A percentile compares a stretch with the other conserved stretches of the same genome.
These are phyloP conservation scores for Russula brevipes DNA, from an alignment of 768 basidiomycete genomes.

Conservation along the genomic window DNA sequence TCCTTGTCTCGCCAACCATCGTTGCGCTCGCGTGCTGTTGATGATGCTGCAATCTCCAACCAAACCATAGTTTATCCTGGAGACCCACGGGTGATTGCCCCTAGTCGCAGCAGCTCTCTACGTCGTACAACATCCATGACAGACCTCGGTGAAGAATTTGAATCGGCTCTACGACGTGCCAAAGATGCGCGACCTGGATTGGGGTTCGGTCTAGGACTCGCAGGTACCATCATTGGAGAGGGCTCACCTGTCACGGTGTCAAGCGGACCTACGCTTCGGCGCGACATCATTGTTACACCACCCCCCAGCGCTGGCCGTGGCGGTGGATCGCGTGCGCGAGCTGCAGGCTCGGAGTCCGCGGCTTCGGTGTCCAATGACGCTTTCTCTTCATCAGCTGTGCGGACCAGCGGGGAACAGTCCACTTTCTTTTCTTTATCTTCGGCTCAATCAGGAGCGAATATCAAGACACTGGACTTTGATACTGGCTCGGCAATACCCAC, in stretches of 20 bases:
- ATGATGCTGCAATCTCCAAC: constrained; percentile 65
- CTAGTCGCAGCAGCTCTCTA: constrained; percentile 54
- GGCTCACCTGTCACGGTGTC: constrained; percentile 69
- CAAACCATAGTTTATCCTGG: constrained; percentile 67
- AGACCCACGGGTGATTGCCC: constrained; percentile 67
- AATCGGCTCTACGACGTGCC: constrained; percentile 40
- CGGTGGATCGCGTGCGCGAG: constrained; percentile 29
- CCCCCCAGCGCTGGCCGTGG: constrained; percentile 38
- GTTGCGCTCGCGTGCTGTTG: constrained; percentile 60
- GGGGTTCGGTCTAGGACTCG: constrained; percentile 42
- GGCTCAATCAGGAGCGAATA: constrained; percentile 28
- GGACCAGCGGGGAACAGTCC: constrained; percentile 32
- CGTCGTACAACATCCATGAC: constrained; percentile 70
- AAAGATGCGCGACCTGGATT: constrained; percentile 40
- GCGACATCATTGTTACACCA: constrained; percentile 42
- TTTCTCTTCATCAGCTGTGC: constrained; percentile 43
- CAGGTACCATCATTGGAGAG: constrained; percentile 34
- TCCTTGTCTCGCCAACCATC: constrained; percentile 43
- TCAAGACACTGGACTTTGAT: constrained; percentile 27
- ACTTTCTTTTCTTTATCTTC: constrained; percentile 38
- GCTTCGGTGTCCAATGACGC: constrained; percentile 40
- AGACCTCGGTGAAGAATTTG: constrained; percentile 63
- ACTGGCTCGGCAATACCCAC: constrained; percentile 35
- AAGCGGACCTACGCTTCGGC: constrained; percentile 49
- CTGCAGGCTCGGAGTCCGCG: constrained; percentile 28